Conservation (phyloP, 345 rosid species). For the Mangifera indica region DNA sequence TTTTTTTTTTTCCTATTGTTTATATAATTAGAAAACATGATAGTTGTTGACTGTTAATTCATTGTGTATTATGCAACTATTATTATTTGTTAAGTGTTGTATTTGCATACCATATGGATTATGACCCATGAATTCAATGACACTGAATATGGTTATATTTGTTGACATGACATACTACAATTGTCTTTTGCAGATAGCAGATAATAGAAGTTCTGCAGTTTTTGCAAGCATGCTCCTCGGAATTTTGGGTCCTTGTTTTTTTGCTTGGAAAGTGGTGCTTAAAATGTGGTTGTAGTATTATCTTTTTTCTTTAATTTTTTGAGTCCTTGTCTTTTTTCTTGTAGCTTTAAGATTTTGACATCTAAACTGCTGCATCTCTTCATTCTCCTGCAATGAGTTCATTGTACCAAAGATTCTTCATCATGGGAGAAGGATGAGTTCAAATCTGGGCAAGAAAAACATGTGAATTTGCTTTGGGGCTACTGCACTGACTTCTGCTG, state of each 20-base stretch:
- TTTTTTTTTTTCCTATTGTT: neutral
- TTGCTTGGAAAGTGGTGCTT: neutral
- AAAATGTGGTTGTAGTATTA: too few relatives aligned
- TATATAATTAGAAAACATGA: neutral
- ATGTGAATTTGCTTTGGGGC: neutral
- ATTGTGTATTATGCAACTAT: neutral
- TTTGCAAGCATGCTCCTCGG: neutral
- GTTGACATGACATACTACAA: neutral
- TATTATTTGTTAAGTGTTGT: neutral
- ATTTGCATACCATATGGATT: constrained; percentile 10
- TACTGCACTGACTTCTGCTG: neutral
- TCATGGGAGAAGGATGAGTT: neutral
- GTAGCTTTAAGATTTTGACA: neutral
- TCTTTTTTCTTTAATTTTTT: neutral
- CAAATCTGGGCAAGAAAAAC: neutral
- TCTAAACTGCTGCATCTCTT: neutral
- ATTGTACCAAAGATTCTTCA: neutral
- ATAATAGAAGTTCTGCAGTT: neutral
- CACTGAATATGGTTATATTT: neutral
- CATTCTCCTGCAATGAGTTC: neutral
- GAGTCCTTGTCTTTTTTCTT: neutral
- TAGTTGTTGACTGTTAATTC: neutral
- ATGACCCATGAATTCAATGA: neutral
- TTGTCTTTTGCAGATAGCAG: constrained; percentile 13
- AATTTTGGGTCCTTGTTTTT: neutral